These are phyloP conservation scores for Fusarium mangiferae DNA, from an alignment of 2,329 filamentous ascomycete genomes.

Conservation along the genomic window DNA sequence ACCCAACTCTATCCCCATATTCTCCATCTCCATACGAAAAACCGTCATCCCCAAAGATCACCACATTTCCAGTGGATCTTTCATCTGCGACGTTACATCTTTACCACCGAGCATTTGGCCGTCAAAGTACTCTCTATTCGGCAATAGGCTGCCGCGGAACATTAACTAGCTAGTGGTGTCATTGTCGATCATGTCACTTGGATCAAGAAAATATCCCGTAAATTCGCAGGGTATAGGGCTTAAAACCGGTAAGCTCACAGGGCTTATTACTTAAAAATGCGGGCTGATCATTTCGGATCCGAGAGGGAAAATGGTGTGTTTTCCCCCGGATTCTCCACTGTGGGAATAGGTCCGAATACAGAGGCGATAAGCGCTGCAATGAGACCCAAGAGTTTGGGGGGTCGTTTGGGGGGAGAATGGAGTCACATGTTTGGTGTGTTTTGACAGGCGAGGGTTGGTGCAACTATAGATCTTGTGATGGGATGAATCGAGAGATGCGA, in stretches of 20 bases:
- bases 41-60: not conserved
- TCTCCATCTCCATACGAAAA: not conserved
- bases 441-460: not conserved
- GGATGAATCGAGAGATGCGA: not conserved
- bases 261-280: not conserved
- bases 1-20: constrained; percentile 5
- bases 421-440: constrained; percentile 12
- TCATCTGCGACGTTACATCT: constrained; percentile 25
- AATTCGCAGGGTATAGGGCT: not conserved
- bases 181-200: constrained; percentile 15
- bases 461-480: constrained; percentile 1
- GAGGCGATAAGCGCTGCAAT: constrained; percentile 25
- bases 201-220: not conserved
- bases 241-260: not conserved
- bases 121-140: not conserved
- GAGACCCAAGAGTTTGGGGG: constrained; percentile 7
- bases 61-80: not conserved
- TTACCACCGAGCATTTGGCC: constrained; percentile 21
- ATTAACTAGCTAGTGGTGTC: constrained; percentile 6
- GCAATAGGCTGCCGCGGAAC: not conserved
- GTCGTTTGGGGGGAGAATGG: not conserved
- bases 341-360: constrained; percentile 26
- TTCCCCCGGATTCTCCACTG: constrained; percentile 29
- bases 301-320: constrained; percentile 4
- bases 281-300: constrained; percentile 8